A percentile compares a stretch with the other conserved stretches of the same genome.
phyloP scores from a whole-genome alignment of 2,329 filamentous ascomycete genomes.

The Hawksworthiomyces lignivorus region DNA sequence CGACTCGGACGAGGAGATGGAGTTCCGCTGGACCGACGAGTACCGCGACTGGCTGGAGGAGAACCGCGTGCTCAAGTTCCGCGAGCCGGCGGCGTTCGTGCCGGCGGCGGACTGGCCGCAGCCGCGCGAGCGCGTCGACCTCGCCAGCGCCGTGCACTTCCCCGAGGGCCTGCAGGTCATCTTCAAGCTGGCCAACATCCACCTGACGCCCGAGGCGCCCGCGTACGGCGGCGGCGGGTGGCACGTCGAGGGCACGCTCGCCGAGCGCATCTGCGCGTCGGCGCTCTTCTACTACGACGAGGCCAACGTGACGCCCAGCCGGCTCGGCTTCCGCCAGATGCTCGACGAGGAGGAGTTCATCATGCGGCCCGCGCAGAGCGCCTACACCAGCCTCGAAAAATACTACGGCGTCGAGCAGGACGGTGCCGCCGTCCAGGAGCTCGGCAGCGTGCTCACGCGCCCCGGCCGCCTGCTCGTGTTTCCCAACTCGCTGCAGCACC shows the following conservation, averaged over 20 bases:
- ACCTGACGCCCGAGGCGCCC: constrained; percentile 49
- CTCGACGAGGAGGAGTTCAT: constrained; percentile 14
- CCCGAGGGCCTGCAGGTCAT: constrained; percentile 47
- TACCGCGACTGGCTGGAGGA: constrained; percentile 6
- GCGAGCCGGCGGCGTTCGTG: constrained; percentile 8
- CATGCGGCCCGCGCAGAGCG: constrained; percentile 6
- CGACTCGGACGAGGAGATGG: constrained; percentile 1
- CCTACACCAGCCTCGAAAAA: constrained; percentile 10
- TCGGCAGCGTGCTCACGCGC: constrained; percentile 32
- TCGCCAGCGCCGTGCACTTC: constrained; percentile 4
- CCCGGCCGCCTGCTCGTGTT: constrained; percentile 39
- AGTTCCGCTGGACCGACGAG: constrained; percentile 4
- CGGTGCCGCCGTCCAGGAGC: constrained; percentile 26
- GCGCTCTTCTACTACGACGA: constrained; percentile 47
- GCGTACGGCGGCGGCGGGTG: constrained; percentile 29
- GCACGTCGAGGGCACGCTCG: constrained; percentile 35
- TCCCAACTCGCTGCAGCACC: constrained; percentile 37
- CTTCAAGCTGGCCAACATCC: constrained; percentile 53
- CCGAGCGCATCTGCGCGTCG: constrained; percentile 49
- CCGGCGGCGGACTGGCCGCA: no score
- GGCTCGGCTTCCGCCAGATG: constrained; percentile 33
- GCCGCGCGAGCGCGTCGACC: neutral
- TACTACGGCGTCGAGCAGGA: constrained; percentile 18
- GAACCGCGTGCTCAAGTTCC: constrained; percentile 7
- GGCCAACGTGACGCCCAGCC: constrained; percentile 39